phyloP scores from a whole-genome alignment of 306 rosid species.

The Lithocarpus polystachyus region DNA sequence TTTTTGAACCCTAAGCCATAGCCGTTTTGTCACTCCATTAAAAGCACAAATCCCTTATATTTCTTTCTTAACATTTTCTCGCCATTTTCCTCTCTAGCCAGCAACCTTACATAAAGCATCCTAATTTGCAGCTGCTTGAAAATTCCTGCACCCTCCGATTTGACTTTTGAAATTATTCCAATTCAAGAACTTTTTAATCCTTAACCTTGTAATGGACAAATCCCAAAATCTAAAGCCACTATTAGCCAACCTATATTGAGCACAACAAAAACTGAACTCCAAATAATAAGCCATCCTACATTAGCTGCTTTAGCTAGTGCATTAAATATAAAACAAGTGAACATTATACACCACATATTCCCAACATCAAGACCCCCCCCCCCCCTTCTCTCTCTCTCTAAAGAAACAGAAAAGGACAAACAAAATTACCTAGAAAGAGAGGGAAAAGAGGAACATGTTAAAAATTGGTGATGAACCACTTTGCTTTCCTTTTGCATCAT shows the following conservation, averaged over 20 bases:
- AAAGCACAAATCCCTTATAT: not conserved
- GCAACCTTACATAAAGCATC: not conserved
- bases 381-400: no score
- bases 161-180: not conserved
- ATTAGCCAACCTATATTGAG: not conserved
- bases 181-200: not conserved
- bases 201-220: not conserved
- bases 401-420: no score
- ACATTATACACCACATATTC: no score
- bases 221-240: not conserved
- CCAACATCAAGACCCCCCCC: no score
- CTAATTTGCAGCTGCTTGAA: not conserved
- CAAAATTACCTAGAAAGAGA: no score
- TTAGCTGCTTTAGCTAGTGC: not conserved
- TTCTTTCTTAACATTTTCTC: not conserved
- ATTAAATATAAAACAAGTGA: not conserved
- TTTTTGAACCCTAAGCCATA: not conserved
- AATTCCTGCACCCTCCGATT: not conserved
- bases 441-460: no score
- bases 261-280: not conserved
- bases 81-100: not conserved
- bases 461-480: not conserved
- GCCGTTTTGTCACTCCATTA: not conserved
- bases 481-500: not conserved
- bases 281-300: not conserved